Evolutionary conservation across 352 stramenopile species (phyloP), one percentile per base, ranked within the genome.

Genomic region (Aphanomyces astaci): DNA sequence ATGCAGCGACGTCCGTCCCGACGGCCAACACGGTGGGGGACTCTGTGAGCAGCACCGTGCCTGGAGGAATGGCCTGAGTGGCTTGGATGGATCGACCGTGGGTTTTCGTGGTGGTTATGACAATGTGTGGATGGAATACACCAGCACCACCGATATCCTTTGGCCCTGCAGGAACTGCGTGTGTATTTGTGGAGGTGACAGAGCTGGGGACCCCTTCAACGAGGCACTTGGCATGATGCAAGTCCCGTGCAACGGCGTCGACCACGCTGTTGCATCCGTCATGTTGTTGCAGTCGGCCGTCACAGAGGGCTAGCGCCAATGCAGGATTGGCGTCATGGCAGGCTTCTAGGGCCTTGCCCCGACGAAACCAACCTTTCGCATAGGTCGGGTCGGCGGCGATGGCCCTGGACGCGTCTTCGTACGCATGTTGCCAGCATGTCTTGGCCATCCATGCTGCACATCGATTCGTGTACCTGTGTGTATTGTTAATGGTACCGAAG

Each of bases 281-380:
- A 43, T 43, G 36, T n/a, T n/a, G n/a, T n/a, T n/a, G n/a, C n/a
- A n/a, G n/a, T n/a, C n/a, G n/a, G n/a, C n/a, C n/a, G n/a, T 7
- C 11, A 25, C 22, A 49, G n/a, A 63, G 31, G 4, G 30, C 31
- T 22, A 19, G 17, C 11, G 56, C 56, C n/a, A 53, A 11, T 4
- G 30, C 10, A 11, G 56, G 19, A 40, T 51, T 15, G 2, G 30
- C 24, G 32, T 4, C 56, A 27, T 33, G 5, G 28, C 36, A 65
- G 4, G 56, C 56, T 30, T 65, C 56, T 15, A 65, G 40, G 0
- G 53, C 36, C 40, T 65, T 65, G 39, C 19, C 56, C 3, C 56
- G 56, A 33, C 56, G 56, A 39, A 65, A 65, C 36, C 40, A 65
- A 17, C 4, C 56, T 33, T 65, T 65, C 19, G 56, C 32, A 48